Evolutionary conservation across 169 alveolate species (phyloP), one percentile per base, ranked within the genome.

Genomic region (Condylostoma magnum): DNA sequence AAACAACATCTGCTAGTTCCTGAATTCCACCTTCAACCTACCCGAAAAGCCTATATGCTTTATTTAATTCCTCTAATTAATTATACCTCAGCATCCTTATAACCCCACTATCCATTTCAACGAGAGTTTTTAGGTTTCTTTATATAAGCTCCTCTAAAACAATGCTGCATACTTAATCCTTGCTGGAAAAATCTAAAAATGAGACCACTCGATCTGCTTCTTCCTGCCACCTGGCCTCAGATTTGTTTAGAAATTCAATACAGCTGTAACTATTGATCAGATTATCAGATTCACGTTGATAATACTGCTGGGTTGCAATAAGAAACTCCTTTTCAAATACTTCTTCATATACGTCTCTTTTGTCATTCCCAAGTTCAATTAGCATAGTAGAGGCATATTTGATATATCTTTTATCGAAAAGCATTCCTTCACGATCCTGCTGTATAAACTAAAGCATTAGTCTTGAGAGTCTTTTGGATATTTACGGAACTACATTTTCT

Each of bases 31-130:
- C 46, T 2, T 53, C 67, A 8, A 80, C 84, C 38, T 60, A 38
- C 4, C 60, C 47, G 54, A 77, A 82, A 3, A 82, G 47, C 27
- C 50, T 30, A 55, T 27, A 76, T 83, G 77, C 72, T n/a, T 76
- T 27, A 12, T 28, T 37, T 3, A 82, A 67, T 6, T 65, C 84
- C 1, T 72, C 69, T 25, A 55, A 36, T 48, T 72, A 30, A 44
- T 67, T 57, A 6, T 65, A 36, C 15, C 47, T 54, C 6, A 82
- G 56, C 76, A 82, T 58, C 6, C 18, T 36, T 6, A 20, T 44
- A n/a, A 75, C 67, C 5, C 89, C 89, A 0, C 77, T 47, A 10
- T 68, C 85, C 89, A 76, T 81, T 3, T 52, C 12, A 34, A 76
- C 48, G 27, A 81, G 36, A 31, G 74, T 54, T 20, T 66, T 28